phyloP scores from a whole-genome alignment of 208 protist genomes.

The Crithidia sp. region DNA sequence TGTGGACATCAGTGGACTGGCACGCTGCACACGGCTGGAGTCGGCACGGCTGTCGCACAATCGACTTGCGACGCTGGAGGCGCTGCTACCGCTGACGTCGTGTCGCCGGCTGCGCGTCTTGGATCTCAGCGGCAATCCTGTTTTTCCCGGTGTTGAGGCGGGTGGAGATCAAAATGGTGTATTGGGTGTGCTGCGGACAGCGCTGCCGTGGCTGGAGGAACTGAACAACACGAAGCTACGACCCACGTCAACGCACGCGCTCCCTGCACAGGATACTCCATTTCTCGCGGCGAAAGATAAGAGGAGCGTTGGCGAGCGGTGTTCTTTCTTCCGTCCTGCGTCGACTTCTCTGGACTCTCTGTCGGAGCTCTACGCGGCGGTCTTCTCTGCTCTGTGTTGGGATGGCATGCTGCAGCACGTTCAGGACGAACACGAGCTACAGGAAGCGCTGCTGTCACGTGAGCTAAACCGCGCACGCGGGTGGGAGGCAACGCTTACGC shows the following conservation, averaged over 20 bases:
- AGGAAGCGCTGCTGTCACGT: constrained; percentile 16
- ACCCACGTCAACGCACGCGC: no score
- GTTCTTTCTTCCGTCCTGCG: not conserved
- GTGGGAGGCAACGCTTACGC: constrained; percentile 19
- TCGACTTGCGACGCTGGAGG: constrained; percentile 34
- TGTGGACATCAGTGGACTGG: constrained; percentile 57
- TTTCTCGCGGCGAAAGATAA: no score
- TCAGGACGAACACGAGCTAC: constrained; percentile 15
- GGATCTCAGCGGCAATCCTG: constrained; percentile 69
- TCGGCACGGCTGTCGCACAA: constrained; percentile 71
- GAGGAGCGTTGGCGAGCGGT: not conserved
- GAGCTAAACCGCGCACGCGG: constrained; percentile 23
- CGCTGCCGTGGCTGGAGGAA: constrained; percentile 37
- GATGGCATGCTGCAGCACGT: constrained; percentile 18
- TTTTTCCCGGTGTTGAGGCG: constrained; percentile 15
- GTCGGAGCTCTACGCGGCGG: constrained; percentile 8
- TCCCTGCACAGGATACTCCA: no score
- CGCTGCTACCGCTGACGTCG: constrained; percentile 48
- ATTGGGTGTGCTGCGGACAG: not conserved
- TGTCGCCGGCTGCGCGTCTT: constrained; percentile 52
- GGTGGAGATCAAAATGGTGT: not conserved
- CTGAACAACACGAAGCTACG: constrained; percentile 40
- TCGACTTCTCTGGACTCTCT: not conserved
- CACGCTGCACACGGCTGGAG: constrained; percentile 60
- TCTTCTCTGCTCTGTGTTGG: constrained; percentile 33